Evolutionary conservation across 768 basidiomycete species (phyloP), one percentile per base, ranked within the genome.

Genomic region (Leucocoprinus sp.): DNA sequence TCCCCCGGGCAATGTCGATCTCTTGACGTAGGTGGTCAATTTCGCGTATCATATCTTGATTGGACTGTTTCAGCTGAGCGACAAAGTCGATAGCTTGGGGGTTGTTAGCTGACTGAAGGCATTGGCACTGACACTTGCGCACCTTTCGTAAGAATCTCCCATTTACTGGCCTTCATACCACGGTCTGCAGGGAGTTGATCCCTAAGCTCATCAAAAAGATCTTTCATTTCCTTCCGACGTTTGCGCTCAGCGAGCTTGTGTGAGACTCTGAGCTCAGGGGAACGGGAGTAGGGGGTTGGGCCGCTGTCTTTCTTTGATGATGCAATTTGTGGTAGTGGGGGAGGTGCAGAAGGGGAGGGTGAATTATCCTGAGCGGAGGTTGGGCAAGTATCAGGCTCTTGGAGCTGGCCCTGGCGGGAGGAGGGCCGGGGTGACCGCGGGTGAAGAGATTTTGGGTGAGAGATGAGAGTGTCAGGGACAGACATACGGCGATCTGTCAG

Each of bases 141-240:
- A 89, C 93, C 89, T 81, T 96, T 95, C 65, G 84, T 93, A 26
- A 99, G 66, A 50, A 97, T 97, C 69, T 99, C 96, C 96, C 95
- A 98, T 67, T 99, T 99, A 67, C 89, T 93, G 15, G 91, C 86
- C 60, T 98, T 98, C 82, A 93, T 88, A 34, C 85, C 92, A 42
- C 86, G 78, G 67, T 92, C 92, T 42, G 84, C 84, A 1, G 96
- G 96, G 19, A 99, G 68, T 56, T 89, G 81, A 62, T 96, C 93
- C 48, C 92, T 76, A 52, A 99, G 67, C 61, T 99, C 96, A 55
- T 99, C 96, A 59, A 98, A 98, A 35, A 99, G 63, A 49, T 97
- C 93, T 61, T 96, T 96, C 96, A 99, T 99, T 67, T 99, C 96
- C 65, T 95, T 97, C 64, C 96, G 74, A 55, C 96, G 69, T 64